These are phyloP conservation scores for Microstegium vimineum DNA, from an alignment of 176 grass and related monocot species.

Conservation along the genomic window DNA sequence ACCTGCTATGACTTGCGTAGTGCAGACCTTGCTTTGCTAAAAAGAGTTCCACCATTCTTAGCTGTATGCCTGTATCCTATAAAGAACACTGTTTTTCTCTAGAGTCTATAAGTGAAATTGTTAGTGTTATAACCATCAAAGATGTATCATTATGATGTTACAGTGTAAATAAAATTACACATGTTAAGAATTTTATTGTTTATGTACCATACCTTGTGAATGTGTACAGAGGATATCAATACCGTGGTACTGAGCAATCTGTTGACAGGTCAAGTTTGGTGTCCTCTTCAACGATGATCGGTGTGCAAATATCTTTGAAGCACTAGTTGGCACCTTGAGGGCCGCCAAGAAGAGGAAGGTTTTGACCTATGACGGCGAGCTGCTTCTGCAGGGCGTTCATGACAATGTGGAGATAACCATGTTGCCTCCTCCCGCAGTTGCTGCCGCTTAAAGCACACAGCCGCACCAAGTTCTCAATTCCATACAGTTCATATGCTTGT, in stretches of 20 bases:
- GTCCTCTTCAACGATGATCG: constrained; percentile 92
- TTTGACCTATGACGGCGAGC: constrained; percentile 65
- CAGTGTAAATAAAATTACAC: background rate
- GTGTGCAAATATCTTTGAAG: constrained; percentile 93
- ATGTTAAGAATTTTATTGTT: background rate
- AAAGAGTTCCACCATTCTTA: background rate
- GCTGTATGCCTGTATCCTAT: background rate
- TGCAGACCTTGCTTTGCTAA: background rate
- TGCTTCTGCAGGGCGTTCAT: constrained; percentile 92
- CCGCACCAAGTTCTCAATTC: background rate
- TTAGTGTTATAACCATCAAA: background rate
- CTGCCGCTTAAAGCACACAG: constrained; percentile 22
- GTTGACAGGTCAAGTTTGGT: constrained; percentile 74
- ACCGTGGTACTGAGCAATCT: background rate
- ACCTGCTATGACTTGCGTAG: background rate
- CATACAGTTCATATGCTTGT: background rate
- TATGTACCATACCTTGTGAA: background rate
- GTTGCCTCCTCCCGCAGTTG: constrained; percentile 35
- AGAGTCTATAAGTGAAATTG: background rate
- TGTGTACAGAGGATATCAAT: background rate
- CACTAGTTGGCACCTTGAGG: constrained; percentile 76
- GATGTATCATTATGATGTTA: background rate
- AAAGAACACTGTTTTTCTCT: background rate
- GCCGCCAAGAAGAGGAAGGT: constrained; percentile 82
- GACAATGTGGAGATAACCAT: constrained; percentile 89